Conservation (phyloP, 179 eudicot genomes). For the Spergularia azorica region DNA sequence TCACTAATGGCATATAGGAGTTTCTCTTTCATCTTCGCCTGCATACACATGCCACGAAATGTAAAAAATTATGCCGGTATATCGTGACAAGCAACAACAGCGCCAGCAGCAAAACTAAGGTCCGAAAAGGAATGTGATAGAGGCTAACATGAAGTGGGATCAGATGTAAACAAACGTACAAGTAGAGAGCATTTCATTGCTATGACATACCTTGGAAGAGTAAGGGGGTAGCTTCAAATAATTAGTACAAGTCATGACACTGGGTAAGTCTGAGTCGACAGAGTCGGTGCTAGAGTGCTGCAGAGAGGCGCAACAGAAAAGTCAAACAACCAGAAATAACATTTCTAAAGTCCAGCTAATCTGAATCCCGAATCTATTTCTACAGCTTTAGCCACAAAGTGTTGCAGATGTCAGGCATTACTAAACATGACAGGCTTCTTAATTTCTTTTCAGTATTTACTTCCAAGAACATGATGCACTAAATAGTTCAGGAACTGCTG, state of each 20-base stretch:
- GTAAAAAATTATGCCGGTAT: conserved; percentile 5
- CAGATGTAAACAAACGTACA: background rate
- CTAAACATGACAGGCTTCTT: background rate
- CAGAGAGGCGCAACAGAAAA: conserved; percentile 3
- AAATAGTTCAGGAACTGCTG: background rate
- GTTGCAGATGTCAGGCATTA: background rate
- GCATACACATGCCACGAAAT: conserved; percentile 25
- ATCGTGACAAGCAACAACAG: background rate
- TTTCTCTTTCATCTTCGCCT: conserved; percentile 90
- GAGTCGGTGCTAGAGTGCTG: conserved; percentile 61
- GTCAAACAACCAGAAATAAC: conserved; percentile 1
- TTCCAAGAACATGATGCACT: background rate
- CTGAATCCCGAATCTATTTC: background rate
- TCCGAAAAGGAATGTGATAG: no score
- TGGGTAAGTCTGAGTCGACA: conserved; percentile 78
- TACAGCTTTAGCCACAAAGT: no score
- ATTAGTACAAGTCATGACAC: conserved; percentile 99
- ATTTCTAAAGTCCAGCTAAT: background rate
- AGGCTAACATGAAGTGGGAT: background rate
- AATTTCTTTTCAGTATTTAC: no score
- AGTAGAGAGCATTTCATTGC: background rate
- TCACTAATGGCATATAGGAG: conserved; percentile 84
- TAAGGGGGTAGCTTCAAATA: conserved; percentile 95
- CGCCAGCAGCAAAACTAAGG: no score
- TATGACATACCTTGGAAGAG: conserved; percentile 65